Percentiles rank a stretch among this genome's conserved stretches.
These are phyloP conservation scores for Kwoniella mangroviensis DNA, from an alignment of 768 basidiomycete genomes.

Conservation along the genomic window DNA sequence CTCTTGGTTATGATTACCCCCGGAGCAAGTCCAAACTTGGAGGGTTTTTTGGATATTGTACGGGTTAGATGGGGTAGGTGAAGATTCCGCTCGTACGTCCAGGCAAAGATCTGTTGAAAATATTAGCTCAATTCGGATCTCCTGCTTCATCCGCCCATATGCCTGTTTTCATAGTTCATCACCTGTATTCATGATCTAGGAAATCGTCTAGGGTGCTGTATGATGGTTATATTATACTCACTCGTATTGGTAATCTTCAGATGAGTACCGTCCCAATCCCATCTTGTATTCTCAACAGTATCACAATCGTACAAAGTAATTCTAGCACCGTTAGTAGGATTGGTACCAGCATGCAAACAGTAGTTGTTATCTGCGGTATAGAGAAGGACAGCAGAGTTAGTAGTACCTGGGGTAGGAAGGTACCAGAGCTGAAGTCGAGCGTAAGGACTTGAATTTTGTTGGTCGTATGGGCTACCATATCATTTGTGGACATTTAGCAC, in stretches of 20 bases:
- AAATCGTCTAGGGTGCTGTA: neutral
- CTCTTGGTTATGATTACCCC: constrained; percentile 29
- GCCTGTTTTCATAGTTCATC: no score
- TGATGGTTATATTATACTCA: neutral
- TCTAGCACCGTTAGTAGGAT: constrained; percentile 5
- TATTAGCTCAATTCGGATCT: neutral
- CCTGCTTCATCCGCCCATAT: no score
- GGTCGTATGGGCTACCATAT: neutral
- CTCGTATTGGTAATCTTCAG: neutral
- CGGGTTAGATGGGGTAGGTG: constrained; percentile 1
- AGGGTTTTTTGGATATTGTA: constrained; percentile 7
- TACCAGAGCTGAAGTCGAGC: constrained; percentile 10
- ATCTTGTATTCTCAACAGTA: constrained; percentile 1
- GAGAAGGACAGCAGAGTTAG: neutral
- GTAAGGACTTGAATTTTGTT: neutral
- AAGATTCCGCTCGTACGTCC: constrained; percentile 16
- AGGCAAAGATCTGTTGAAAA: constrained; percentile 8
- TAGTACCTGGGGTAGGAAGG: neutral
- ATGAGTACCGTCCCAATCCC: constrained; percentile 12
- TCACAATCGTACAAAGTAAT: constrained; percentile 6
- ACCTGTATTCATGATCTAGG: no score
- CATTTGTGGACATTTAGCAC: neutral
- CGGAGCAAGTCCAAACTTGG: constrained; percentile 21
- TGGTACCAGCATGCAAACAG: constrained; percentile 22
- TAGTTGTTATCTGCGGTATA: constrained; percentile 17